Percentiles rank a stretch among this genome's conserved stretches.
Evolutionary conservation across 2,329 filamentous ascomycete species (phyloP).

Genomic region (Ustulina deusta): DNA sequence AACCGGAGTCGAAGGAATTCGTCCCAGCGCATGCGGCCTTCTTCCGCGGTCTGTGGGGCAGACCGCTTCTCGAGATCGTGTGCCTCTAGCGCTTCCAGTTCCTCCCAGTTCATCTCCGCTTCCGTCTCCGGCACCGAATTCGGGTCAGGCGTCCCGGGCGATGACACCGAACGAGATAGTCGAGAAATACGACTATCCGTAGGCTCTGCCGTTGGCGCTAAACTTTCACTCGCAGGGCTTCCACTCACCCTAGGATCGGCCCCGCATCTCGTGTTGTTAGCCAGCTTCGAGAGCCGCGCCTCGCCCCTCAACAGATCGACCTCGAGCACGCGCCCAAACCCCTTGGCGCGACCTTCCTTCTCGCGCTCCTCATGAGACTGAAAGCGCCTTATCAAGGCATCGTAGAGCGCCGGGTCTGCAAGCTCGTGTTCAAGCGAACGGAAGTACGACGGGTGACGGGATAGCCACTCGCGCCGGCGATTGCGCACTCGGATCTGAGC

Average conservation of each 20-base stretch:
- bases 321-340: slow-evolving; percentile 83
- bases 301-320: slow-evolving; percentile 82
- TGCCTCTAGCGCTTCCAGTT: slow-evolving; percentile 32
- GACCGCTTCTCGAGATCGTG: slow-evolving; percentile 28
- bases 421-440: slow-evolving; percentile 66
- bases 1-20: slow-evolving; percentile 81
- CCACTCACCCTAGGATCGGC: background rate
- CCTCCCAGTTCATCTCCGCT: slow-evolving; percentile 46
- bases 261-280: slow-evolving; percentile 11
- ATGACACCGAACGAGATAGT: slow-evolving; percentile 6
- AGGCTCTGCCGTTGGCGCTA: background rate
- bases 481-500: slow-evolving; percentile 74
- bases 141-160: slow-evolving; percentile 8
- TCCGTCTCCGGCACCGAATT: slow-evolving; percentile 1
- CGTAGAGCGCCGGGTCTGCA: slow-evolving; percentile 84
- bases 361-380: slow-evolving; percentile 80
- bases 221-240: background rate
- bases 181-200: background rate
- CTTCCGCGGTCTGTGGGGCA: slow-evolving; percentile 65
- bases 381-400: slow-evolving; percentile 81
- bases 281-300: slow-evolving; percentile 74
- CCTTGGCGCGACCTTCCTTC: slow-evolving; percentile 77
- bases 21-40: slow-evolving; percentile 76
- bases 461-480: slow-evolving; percentile 80
- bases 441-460: slow-evolving; percentile 79